Percentiles rank a stretch among this genome's conserved stretches.
These are phyloP conservation scores for Coniosporium tulheliwenetii DNA, from an alignment of 2,329 filamentous ascomycete species.

Conservation along the genomic window DNA sequence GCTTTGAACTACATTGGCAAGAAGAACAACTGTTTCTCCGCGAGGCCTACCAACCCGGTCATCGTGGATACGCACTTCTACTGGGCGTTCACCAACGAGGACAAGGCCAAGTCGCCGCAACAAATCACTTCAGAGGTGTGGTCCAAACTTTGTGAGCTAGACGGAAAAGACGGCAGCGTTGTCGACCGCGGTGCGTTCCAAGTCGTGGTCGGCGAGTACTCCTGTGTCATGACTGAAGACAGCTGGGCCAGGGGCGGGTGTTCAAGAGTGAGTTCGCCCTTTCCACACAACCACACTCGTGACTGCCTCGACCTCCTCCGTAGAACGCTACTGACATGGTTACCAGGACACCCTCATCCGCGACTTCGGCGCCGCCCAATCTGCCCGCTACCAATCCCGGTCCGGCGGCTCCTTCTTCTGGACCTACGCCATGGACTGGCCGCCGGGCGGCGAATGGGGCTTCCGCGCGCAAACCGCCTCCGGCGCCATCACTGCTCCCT, in stretches of 20 bases:
- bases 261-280: slow-evolving; percentile 5
- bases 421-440: slow-evolving; percentile 48
- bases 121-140: slow-evolving; percentile 33
- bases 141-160: slow-evolving; percentile 27
- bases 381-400: slow-evolving; percentile 30
- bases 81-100: slow-evolving; percentile 39
- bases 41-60: slow-evolving; percentile 26
- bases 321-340: too few species aligned
- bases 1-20: slow-evolving; percentile 28
- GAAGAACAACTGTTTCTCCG: slow-evolving; percentile 19
- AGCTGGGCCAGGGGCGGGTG: slow-evolving; percentile 26
- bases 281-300: too few species aligned
- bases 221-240: slow-evolving; percentile 36
- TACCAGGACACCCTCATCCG: slow-evolving; percentile 21
- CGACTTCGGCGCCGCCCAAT: slow-evolving; percentile 34
- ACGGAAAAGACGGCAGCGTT: slow-evolving; percentile 31
- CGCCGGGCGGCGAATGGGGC: slow-evolving; percentile 46
- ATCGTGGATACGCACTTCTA: slow-evolving; percentile 45
- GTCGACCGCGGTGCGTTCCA: slow-evolving; percentile 34
- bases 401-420: slow-evolving; percentile 41
- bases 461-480: slow-evolving; percentile 36
- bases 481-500: slow-evolving; percentile 25
- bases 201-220: slow-evolving; percentile 42
- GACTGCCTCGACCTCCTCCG: too few species aligned
- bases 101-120: slow-evolving; percentile 34